These are phyloP conservation scores for Viridothelium virens DNA, from an alignment of 495 filamentous ascomycete genomes.

Conservation along the genomic window DNA sequence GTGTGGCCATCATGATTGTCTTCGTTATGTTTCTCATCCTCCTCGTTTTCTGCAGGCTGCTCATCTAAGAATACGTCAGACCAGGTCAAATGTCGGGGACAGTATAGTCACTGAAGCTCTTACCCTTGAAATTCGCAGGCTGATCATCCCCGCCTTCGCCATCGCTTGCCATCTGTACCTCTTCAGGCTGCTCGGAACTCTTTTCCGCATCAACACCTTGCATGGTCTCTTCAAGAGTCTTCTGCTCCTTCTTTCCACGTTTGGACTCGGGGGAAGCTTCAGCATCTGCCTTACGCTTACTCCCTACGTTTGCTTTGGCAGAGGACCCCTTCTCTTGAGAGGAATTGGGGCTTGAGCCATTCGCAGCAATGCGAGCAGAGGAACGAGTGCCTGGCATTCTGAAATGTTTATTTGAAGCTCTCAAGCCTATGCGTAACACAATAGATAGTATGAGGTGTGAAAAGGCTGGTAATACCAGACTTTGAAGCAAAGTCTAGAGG, in stretches of 20 bases:
- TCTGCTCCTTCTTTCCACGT: constrained; percentile 33
- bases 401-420: not conserved
- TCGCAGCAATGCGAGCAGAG: constrained; percentile 22
- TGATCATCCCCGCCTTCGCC: constrained; percentile 20
- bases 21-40: not conserved
- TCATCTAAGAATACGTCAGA: not conserved
- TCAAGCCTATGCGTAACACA: not conserved
- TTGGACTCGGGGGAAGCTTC: constrained; percentile 22
- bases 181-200: not conserved
- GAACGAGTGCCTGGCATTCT: constrained; percentile 30
- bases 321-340: constrained; percentile 9
- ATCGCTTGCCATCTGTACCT: not conserved
- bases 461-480: no score
- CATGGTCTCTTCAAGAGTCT: constrained; percentile 36
- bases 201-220: constrained; percentile 13
- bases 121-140: constrained; percentile 16
- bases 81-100: not conserved
- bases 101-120: not conserved
- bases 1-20: constrained; percentile 8
- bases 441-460: no score
- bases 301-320: constrained; percentile 22
- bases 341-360: constrained; percentile 21
- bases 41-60: not conserved
- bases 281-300: constrained; percentile 34
- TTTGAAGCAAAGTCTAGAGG: no score